Conservation (phyloP, 129 eudicot species). For the Deinandra increscens region DNA sequence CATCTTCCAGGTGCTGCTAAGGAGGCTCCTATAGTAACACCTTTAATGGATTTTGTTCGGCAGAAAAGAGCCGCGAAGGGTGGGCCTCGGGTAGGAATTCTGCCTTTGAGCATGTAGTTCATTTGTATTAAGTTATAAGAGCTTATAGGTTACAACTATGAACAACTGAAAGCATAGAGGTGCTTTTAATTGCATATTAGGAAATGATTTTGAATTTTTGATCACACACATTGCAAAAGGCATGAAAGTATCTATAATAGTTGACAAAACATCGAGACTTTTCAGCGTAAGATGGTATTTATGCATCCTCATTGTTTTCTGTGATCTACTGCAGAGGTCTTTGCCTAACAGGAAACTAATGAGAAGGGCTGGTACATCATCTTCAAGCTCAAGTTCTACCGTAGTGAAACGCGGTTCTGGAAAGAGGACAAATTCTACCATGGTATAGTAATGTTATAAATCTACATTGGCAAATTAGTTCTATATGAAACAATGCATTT, state of each 20-base stretch:
- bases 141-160: conserved; percentile 5
- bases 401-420: conserved; percentile 51
- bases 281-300: not conserved
- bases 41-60: conserved; percentile 83
- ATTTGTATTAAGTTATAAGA: conserved; percentile 13
- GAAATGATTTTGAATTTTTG: not conserved
- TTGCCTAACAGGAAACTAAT: conserved; percentile 48
- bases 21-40: conserved; percentile 74
- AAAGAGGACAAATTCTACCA: conserved; percentile 51
- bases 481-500: not conserved
- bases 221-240: conserved; percentile 9
- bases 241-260: conserved; percentile 16
- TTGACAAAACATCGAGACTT: not conserved
- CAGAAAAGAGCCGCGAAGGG: conserved; percentile 90
- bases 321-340: conserved; percentile 44
- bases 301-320: conserved; percentile 25
- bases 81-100: conserved; percentile 67
- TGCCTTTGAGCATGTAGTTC: not conserved
- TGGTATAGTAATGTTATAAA: conserved; percentile 36
- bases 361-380: conserved; percentile 54
- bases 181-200: conserved; percentile 13
- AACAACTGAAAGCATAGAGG: conserved; percentile 14
- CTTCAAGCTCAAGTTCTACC: conserved; percentile 41
- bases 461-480: not conserved
- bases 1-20: conserved; percentile 62